Conservation (phyloP, 148 eudicot species). For the Chenopodium album region DNA sequence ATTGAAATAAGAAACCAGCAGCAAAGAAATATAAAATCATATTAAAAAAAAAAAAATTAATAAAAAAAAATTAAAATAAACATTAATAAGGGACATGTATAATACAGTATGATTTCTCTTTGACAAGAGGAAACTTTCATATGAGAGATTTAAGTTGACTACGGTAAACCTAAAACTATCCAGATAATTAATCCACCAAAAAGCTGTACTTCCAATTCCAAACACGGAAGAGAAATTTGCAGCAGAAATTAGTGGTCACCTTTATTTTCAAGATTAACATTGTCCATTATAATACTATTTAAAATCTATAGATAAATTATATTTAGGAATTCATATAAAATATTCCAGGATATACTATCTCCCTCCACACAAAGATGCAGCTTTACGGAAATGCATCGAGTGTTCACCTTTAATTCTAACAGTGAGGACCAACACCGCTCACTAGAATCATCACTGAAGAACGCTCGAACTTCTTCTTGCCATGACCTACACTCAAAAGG, state of each 20-base stretch:
- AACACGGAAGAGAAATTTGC: too few species aligned
- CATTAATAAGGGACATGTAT: too few species aligned
- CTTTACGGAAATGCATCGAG: neutral
- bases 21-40: too few species aligned
- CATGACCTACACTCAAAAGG: slow-evolving; percentile 45
- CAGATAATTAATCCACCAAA: too few species aligned
- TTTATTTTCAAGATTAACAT: neutral
- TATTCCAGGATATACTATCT: neutral
- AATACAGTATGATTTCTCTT: neutral
- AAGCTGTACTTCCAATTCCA: too few species aligned
- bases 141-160: neutral
- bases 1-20: too few species aligned
- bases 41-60: too few species aligned
- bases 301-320: too few species aligned
- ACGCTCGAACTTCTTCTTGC: slow-evolving; percentile 63
- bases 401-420: slow-evolving; percentile 63
- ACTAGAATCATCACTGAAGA: slow-evolving; percentile 43
- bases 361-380: neutral
- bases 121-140: slow-evolving; percentile 1
- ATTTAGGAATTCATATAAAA: too few species aligned
- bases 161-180: too few species aligned
- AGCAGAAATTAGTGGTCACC: neutral
- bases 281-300: neutral
- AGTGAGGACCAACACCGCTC: slow-evolving; percentile 55
- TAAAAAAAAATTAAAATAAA: too few species aligned